These are phyloP conservation scores for Cordia subcordata DNA, from an alignment of 257 asterid genomes.

Conservation along the genomic window DNA sequence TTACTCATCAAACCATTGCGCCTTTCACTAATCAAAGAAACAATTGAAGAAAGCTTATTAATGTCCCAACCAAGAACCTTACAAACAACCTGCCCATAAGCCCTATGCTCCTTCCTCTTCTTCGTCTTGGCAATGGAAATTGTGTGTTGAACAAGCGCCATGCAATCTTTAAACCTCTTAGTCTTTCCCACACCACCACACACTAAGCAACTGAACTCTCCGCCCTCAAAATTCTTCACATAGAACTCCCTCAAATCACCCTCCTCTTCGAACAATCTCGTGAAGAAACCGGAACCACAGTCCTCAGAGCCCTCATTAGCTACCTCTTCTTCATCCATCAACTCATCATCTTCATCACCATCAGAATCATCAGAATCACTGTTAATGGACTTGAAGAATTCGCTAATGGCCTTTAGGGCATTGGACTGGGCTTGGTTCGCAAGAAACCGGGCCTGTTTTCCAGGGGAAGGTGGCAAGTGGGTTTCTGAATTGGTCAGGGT, in stretches of 20 bases:
- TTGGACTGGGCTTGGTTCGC: slow-evolving; percentile 37
- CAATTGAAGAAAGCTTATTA: slow-evolving; percentile 40
- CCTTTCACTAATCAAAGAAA: slow-evolving; percentile 26
- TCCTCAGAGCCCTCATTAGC: slow-evolving; percentile 18
- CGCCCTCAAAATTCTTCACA: slow-evolving; percentile 39
- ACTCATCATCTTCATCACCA: slow-evolving; percentile 37
- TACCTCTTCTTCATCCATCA: slow-evolving; percentile 22
- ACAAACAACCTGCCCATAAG: slow-evolving; percentile 61
- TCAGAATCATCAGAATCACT: slow-evolving; percentile 28
- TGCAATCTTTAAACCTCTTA: slow-evolving; percentile 65
- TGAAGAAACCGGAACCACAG: slow-evolving; percentile 25
- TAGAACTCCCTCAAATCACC: slow-evolving; percentile 43
- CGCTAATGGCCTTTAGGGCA: slow-evolving; percentile 34
- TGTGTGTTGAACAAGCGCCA: slow-evolving; percentile 71
- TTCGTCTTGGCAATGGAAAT: slow-evolving; percentile 39
- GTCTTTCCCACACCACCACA: slow-evolving; percentile 55
- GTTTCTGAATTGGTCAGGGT: slow-evolving; percentile 17
- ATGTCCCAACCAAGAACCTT: slow-evolving; percentile 82
- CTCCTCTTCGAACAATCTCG: slow-evolving; percentile 45
- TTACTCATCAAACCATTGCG: slow-evolving; percentile 3
- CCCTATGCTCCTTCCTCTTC: slow-evolving; percentile 57
- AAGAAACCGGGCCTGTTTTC: slow-evolving; percentile 24
- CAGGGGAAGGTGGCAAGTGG: slow-evolving; percentile 21
- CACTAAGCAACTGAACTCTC: slow-evolving; percentile 65
- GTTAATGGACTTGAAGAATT: slow-evolving; percentile 25